phyloP scores from a whole-genome alignment of 108 stramenopile species.

The Nannochloropsis oceanica region DNA sequence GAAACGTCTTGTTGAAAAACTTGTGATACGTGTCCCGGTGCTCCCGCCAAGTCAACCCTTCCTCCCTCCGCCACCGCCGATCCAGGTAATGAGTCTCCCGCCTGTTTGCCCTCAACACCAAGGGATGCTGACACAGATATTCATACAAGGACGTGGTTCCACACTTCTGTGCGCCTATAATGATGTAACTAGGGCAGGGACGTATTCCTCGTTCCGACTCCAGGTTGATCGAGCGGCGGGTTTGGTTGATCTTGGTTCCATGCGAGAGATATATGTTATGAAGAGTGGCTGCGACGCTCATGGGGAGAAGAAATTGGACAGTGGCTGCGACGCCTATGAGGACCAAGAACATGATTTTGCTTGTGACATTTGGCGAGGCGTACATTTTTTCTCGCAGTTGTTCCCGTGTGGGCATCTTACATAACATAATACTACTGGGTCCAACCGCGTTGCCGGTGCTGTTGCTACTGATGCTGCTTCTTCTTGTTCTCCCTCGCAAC shows the following conservation, averaged over 20 bases:
- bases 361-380: neutral
- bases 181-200: neutral
- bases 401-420: neutral
- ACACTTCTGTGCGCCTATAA: slow-evolving; percentile 83
- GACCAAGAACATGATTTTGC: neutral
- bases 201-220: neutral
- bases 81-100: slow-evolving; percentile 95
- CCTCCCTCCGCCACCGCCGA: slow-evolving; percentile 65
- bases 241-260: slow-evolving; percentile 67
- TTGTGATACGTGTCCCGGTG: slow-evolving; percentile 28
- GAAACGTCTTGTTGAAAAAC: slow-evolving; percentile 57
- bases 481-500: too few species aligned
- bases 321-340: neutral
- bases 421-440: neutral
- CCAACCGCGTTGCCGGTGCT: too few species aligned
- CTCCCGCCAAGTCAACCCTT: neutral
- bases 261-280: too few species aligned
- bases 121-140: slow-evolving; percentile 76
- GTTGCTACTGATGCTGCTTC: too few species aligned
- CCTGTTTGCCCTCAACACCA: slow-evolving; percentile 52
- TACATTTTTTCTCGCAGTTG: neutral
- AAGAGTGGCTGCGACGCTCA: too few species aligned
- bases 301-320: too few species aligned
- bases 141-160: slow-evolving; percentile 89
- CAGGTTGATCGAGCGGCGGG: slow-evolving; percentile 69